These are phyloP conservation scores for Aspergillus oerlinghausenensis DNA, from an alignment of 2,329 filamentous ascomycete species.

Conservation along the genomic window DNA sequence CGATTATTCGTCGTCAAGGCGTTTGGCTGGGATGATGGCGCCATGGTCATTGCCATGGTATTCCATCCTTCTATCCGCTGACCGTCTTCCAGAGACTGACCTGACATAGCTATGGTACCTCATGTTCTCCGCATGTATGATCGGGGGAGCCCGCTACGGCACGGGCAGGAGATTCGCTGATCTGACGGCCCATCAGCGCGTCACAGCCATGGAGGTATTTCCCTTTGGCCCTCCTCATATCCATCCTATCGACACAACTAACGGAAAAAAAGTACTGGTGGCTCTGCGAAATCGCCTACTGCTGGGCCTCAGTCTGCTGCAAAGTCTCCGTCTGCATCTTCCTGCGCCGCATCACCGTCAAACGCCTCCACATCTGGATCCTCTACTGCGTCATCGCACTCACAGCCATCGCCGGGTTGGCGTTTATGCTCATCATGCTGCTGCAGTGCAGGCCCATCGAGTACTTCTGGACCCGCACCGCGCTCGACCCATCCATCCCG, in stretches of 20 bases:
- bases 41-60: slow-evolving; percentile 29
- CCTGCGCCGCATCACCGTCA: slow-evolving; percentile 48
- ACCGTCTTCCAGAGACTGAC: no score
- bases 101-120: slow-evolving; percentile 17
- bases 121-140: slow-evolving; percentile 28
- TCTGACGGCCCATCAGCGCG: slow-evolving; percentile 14
- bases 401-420: slow-evolving; percentile 42
- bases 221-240: neutral
- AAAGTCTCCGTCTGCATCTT: slow-evolving; percentile 52
- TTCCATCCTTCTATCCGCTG: no score
- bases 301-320: slow-evolving; percentile 42
- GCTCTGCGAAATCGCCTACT: slow-evolving; percentile 51
- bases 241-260: neutral
- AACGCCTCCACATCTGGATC: slow-evolving; percentile 43
- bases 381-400: slow-evolving; percentile 44
- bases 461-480: slow-evolving; percentile 45
- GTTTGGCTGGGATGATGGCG: slow-evolving; percentile 31
- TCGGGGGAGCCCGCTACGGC: slow-evolving; percentile 27
- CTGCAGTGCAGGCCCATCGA: slow-evolving; percentile 50
- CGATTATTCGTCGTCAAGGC: slow-evolving; percentile 26
- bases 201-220: slow-evolving; percentile 24
- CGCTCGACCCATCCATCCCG: slow-evolving; percentile 23
- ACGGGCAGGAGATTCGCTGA: slow-evolving; percentile 20
- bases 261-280: slow-evolving; percentile 40
- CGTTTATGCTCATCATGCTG: slow-evolving; percentile 50